These are phyloP conservation scores for Thermochaetoides dissita DNA, from an alignment of 2,329 filamentous ascomycete species.

Conservation along the genomic window DNA sequence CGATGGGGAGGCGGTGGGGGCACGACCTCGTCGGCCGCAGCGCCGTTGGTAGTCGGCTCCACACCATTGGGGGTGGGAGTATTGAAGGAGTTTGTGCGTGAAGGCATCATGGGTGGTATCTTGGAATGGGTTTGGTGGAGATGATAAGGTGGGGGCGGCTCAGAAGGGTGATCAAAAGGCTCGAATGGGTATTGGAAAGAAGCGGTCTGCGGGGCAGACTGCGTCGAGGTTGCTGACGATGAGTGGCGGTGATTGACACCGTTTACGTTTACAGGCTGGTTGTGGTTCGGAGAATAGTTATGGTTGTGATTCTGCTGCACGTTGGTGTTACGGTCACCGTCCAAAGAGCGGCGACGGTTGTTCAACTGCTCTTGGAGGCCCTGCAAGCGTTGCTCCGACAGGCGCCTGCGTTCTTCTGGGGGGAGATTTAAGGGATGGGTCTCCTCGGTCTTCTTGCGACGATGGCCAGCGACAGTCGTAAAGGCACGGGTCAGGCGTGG, in stretches of 20 bases:
- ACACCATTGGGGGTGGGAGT: slow-evolving; percentile 9
- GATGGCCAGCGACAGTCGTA: slow-evolving; percentile 31
- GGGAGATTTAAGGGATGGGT: slow-evolving; percentile 82
- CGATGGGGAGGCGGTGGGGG: slow-evolving; percentile 62
- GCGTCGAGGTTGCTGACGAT: too few species aligned
- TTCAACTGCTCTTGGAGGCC: too few species aligned
- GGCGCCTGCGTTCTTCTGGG: slow-evolving; percentile 71
- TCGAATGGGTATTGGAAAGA: too few species aligned
- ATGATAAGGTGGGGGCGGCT: slow-evolving; percentile 22
- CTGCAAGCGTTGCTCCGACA: slow-evolving; percentile 48
- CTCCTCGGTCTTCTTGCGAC: slow-evolving; percentile 46
- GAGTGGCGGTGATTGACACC: too few species aligned
- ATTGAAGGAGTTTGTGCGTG: slow-evolving; percentile 27
- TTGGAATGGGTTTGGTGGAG: not conserved
- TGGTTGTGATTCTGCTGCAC: slow-evolving; percentile 20
- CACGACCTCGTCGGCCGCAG: slow-evolving; percentile 32
- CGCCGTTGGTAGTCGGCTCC: slow-evolving; percentile 36
- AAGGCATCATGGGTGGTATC: slow-evolving; percentile 18
- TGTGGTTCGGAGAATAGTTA: too few species aligned
- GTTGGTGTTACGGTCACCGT: slow-evolving; percentile 22
- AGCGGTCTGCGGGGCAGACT: too few species aligned
- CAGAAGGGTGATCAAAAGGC: too few species aligned
- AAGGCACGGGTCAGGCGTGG: slow-evolving; percentile 23
- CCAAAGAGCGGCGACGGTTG: too few species aligned
- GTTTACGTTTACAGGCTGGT: too few species aligned